Evolutionary conservation across 192 early-diverging fungal species (phyloP).

Genomic region (Coemansia sp.): DNA sequence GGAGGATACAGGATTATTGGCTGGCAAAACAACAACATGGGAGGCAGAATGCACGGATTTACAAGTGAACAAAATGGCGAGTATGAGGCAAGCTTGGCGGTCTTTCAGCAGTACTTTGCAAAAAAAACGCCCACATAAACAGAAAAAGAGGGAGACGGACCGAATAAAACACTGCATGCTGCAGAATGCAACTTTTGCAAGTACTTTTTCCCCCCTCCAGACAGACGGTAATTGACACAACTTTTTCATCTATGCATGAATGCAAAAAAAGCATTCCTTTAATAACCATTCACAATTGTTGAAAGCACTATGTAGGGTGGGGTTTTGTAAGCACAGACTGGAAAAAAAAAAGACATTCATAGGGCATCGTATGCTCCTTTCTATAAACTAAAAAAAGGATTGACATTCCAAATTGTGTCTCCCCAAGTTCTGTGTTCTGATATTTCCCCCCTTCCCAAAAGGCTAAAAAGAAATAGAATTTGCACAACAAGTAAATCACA

Average conservation of each 20-base stretch:
- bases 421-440: neutral
- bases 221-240: constrained; percentile 4
- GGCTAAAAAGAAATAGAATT: neutral
- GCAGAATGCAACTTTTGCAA: too few species aligned
- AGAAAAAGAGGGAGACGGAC: too few species aligned
- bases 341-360: too few species aligned
- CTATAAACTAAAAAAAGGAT: neutral
- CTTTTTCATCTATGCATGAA: too few species aligned
- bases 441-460: too few species aligned
- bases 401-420: constrained; percentile 6
- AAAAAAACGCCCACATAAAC: constrained; percentile 1
- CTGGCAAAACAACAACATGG: constrained; percentile 14
- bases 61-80: constrained; percentile 3
- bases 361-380: too few species aligned
- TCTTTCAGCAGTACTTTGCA: neutral
- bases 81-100: neutral
- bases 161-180: too few species aligned
- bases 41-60: constrained; percentile 10
- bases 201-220: neutral
- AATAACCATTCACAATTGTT: neutral
- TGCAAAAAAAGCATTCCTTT: too few species aligned
- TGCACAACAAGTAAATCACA: constrained; percentile 10
- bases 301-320: neutral
- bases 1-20: constrained; percentile 7
- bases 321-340: neutral